Evolutionary conservation across 2,329 filamentous ascomycete genomes (phyloP).

Genomic region (Simplicillium sp.): DNA sequence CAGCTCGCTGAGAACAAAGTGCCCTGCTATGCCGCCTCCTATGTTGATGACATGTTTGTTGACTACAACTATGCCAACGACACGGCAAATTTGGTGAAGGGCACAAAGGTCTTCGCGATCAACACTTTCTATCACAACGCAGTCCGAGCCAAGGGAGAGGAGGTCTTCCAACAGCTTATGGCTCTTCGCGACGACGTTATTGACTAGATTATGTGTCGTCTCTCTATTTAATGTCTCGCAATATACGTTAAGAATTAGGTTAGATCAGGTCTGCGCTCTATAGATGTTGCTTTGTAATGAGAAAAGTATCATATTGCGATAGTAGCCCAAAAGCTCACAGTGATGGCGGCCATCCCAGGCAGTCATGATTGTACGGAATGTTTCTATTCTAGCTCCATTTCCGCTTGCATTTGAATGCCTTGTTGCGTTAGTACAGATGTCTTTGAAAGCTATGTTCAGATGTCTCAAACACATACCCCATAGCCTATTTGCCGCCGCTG

Average conservation of each 20-base stretch:
- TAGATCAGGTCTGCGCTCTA: no score
- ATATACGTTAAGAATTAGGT: no score
- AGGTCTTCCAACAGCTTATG: conserved; percentile 70
- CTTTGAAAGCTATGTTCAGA: neutral
- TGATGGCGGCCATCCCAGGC: no score
- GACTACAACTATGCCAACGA: conserved; percentile 64
- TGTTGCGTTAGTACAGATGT: conserved; percentile 8
- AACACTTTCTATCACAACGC: conserved; percentile 86
- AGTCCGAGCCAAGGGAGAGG: conserved; percentile 60
- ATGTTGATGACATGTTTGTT: conserved; percentile 87
- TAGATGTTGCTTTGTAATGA: neutral
- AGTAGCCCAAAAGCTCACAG: neutral
- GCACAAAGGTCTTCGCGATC: conserved; percentile 73
- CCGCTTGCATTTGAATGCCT: conserved; percentile 43
- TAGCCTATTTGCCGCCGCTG: conserved; percentile 57
- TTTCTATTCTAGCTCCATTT: conserved; percentile 33
- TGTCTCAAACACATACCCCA: conserved; percentile 45
- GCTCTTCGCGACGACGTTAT: conserved; percentile 61
- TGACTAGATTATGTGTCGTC: conserved; percentile 30
- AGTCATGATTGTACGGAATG: no score
- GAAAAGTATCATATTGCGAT: neutral
- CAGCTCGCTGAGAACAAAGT: conserved; percentile 70
- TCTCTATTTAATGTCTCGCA: neutral
- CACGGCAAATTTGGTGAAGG: conserved; percentile 66
- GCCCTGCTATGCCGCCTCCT: conserved; percentile 78